Conservation (phyloP, 2,329 filamentous ascomycete species). For the Gyromitra esculenta region DNA sequence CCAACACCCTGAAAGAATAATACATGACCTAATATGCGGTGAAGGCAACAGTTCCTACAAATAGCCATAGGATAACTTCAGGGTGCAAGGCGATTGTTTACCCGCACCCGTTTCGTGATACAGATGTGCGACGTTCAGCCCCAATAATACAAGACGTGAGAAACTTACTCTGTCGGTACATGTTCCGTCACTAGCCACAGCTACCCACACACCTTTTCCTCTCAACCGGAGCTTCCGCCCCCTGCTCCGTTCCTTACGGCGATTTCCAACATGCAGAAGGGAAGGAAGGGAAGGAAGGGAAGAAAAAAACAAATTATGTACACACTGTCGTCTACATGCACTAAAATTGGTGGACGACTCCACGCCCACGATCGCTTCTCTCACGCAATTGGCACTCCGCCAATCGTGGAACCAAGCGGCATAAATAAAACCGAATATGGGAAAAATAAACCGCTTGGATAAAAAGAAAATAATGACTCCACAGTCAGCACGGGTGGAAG, state of each 20-base stretch:
- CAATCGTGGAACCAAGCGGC: constrained; percentile 34
- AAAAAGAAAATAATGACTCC: constrained; percentile 22
- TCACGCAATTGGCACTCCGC: constrained; percentile 14
- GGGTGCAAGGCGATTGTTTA: constrained; percentile 48
- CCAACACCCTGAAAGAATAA: constrained; percentile 6
- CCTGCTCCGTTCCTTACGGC: constrained; percentile 44
- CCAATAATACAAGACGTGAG: constrained; percentile 30
- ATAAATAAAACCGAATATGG: constrained; percentile 26
- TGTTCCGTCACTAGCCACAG: constrained; percentile 49
- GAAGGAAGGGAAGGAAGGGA: constrained; percentile 1
- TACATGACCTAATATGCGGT: not conserved
- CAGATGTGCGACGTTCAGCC: constrained; percentile 40
- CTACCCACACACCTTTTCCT: constrained; percentile 45
- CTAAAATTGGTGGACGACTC: constrained; percentile 33
- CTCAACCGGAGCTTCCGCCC: constrained; percentile 26
- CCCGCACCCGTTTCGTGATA: constrained; percentile 47
- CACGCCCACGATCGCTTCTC: constrained; percentile 35
- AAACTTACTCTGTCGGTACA: constrained; percentile 31
- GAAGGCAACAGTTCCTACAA: constrained; percentile 15
- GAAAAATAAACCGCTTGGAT: not conserved
- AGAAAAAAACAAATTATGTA: constrained; percentile 36
- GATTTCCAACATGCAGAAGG: constrained; percentile 37
- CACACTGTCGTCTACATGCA: constrained; percentile 14
- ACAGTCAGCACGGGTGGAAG: constrained; percentile 10
- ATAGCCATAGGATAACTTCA: constrained; percentile 25